A percentile compares a stretch with the other conserved stretches of the same genome.
Conservation (phyloP, 352 stramenopile species). For the Bremia lactucae region DNA sequence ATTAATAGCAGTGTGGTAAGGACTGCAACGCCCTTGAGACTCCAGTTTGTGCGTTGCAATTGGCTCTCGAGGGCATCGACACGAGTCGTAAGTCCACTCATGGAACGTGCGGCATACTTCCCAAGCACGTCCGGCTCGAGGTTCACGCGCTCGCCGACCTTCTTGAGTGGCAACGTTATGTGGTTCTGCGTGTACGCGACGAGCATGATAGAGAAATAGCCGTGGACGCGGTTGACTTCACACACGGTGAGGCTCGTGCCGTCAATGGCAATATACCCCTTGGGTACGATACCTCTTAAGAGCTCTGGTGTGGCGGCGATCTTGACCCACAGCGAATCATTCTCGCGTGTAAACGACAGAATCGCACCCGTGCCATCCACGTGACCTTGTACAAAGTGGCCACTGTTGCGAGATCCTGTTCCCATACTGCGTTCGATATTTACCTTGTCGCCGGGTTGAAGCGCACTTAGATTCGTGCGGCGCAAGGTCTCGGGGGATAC, state of each 20-base stretch:
- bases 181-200: slow-evolving; percentile 96
- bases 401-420: slow-evolving; percentile 89
- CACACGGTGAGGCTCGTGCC: slow-evolving; percentile 96
- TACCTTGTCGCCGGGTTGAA: slow-evolving; percentile 87
- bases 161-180: slow-evolving; percentile 92
- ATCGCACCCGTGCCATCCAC: slow-evolving; percentile 93
- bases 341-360: slow-evolving; percentile 80
- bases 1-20: slow-evolving; percentile 20
- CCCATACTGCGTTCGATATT: slow-evolving; percentile 89
- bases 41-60: slow-evolving; percentile 24
- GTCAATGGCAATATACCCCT: slow-evolving; percentile 97
- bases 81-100: slow-evolving; percentile 46
- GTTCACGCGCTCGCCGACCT: slow-evolving; percentile 83
- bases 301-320: slow-evolving; percentile 74
- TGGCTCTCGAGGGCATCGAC: slow-evolving; percentile 53
- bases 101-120: slow-evolving; percentile 84
- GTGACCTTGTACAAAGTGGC: slow-evolving; percentile 98
- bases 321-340: slow-evolving; percentile 95
- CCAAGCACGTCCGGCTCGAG: slow-evolving; percentile 88
- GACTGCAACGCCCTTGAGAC: slow-evolving; percentile 18
- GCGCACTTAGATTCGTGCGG: slow-evolving; percentile 81
- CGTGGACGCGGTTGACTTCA: slow-evolving; percentile 69
- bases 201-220: slow-evolving; percentile 98
- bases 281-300: slow-evolving; percentile 86
- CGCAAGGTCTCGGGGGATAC: slow-evolving; percentile 93